Evolutionary conservation across 2,329 filamentous ascomycete genomes (phyloP), one percentile per base, ranked within the genome.

Genomic region (Thelonectria rubi): DNA sequence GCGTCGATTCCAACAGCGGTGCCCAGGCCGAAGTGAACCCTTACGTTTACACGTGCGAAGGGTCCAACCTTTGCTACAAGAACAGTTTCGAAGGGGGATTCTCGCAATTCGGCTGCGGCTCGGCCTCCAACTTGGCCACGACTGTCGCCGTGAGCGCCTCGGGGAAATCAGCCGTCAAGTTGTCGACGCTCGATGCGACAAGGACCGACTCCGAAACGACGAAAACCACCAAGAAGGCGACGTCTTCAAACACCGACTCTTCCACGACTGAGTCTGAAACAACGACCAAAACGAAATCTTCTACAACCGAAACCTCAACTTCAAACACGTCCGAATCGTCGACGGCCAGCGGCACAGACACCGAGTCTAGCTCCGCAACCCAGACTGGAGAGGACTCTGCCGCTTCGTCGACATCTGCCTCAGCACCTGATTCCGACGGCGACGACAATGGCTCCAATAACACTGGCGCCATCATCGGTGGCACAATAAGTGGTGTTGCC

Each of bases 81-180:
- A 88, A 88, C 67, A 69, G 76, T 9, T 88, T 82, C 62, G 82
- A 81, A 0, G 85, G 84, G 12, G 85, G 84, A 2, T 85, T 78
- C 68, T 84, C 76, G 52, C 86, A 88, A 72, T 88, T 78, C 54
- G 86, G 86, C 1, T 88, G 86, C 64, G 86, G 84, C 17, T 71
- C 74, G 10, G 80, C 79, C 1, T 81, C 82, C 26, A 73, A 75
- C 26, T 65, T 84, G 60, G 84, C 78, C 2, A 82, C 82, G 2
- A 82, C 77, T 1, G 85, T 88, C 10, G 74, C 77, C 21, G 77
- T 78, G 24, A 79, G 79, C 2, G 82, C 82, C 6, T 75, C 78
- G 5, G 84, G 84, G 14, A 67, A 78, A 45, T 58, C 64, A 9
- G 58, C 66, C 3, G 50, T 79, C 32, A 58, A 73, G 5, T 72